These are phyloP conservation scores for Pseudopediastrum boryanum DNA, from an alignment of 139 green algal genomes.

Conservation along the genomic window DNA sequence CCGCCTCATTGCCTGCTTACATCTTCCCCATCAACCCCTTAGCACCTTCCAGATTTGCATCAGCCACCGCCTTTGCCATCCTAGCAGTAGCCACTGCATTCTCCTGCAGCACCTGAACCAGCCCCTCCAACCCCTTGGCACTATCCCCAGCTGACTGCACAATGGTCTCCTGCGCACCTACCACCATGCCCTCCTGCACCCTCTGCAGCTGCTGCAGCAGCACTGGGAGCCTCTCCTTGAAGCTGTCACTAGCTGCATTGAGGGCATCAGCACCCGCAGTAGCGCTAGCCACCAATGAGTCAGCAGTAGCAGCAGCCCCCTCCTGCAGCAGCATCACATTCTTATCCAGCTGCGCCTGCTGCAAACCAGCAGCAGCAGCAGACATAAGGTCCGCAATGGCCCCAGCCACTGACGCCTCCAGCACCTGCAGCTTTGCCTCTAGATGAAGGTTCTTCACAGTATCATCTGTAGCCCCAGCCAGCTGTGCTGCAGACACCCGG, in stretches of 20 bases:
- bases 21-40: too few relatives aligned
- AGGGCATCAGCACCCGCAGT: too few relatives aligned
- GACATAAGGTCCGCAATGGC: constrained; percentile 1
- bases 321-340: not conserved
- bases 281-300: constrained; percentile 19
- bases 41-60: too few relatives aligned
- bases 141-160: constrained; percentile 1
- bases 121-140: constrained; percentile 13
- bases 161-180: constrained; percentile 8
- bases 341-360: constrained; percentile 20
- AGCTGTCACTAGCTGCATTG: too few relatives aligned
- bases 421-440: constrained; percentile 18
- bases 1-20: too few relatives aligned
- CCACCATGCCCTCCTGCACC: constrained; percentile 12
- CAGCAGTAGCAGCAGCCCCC: constrained; percentile 7
- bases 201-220: constrained; percentile 11
- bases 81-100: constrained; percentile 12
- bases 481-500: constrained; percentile 15
- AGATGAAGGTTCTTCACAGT: constrained; percentile 34
- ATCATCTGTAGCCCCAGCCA: constrained; percentile 3
- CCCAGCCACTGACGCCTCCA: constrained; percentile 14
- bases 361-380: constrained; percentile 5
- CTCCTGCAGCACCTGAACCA: constrained; percentile 23
- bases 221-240: constrained; percentile 24
- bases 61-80: constrained; percentile 17